Base-by-base conservation (phyloP, 2,329 filamentous ascomycete species). In the Cladosporium austrohemisphaericum region DNA sequence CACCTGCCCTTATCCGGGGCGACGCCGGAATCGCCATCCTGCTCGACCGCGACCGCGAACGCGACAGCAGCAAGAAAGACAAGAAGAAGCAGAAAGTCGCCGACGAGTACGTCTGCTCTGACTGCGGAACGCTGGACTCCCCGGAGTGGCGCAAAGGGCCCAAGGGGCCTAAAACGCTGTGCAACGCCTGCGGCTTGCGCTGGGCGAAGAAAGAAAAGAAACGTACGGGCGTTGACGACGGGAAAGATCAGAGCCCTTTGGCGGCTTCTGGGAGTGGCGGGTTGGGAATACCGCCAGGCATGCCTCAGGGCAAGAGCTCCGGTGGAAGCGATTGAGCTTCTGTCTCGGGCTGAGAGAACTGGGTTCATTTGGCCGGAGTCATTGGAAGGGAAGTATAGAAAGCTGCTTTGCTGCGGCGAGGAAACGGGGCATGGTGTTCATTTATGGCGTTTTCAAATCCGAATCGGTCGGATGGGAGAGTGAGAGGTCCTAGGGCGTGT, bases 121-220 rank as follows among this genome's bases (percentile, higher is more conserved):
- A 96, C 67, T 97, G 92, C 70, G 91, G 92, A 75, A 96, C 89
- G 0, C 77, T 94, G 32, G 91, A 96, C 64, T 95, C 88, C 13
- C 92, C 92, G 0, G 92, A 97, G 73, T 97, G 92, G 92, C 79
- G 92, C 54, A 96, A 95, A 68, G 92, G 92, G 0, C 92, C 92
- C 0, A 88, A 81, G 55, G 92, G 92, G 2, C 91, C 91, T 1
- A 96, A 97, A 69, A 96, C 92, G 7, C 73, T 97, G 10, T 97
- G 92, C 70, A 97, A 97, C 71, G 92, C 92, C 6, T 97, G 92
- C 65, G 92, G 92, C 26, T 50, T 68, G 26, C 57, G 66, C 14
- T 68, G 66, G 66, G 66, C 66, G 28, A 68, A 68, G 59, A 68
- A 68, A 55, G 66, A 68, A 55, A 68, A 68, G 59, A 68, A 68